phyloP scores from a whole-genome alignment of 257 asterid species.

The Solanum pennellii region DNA sequence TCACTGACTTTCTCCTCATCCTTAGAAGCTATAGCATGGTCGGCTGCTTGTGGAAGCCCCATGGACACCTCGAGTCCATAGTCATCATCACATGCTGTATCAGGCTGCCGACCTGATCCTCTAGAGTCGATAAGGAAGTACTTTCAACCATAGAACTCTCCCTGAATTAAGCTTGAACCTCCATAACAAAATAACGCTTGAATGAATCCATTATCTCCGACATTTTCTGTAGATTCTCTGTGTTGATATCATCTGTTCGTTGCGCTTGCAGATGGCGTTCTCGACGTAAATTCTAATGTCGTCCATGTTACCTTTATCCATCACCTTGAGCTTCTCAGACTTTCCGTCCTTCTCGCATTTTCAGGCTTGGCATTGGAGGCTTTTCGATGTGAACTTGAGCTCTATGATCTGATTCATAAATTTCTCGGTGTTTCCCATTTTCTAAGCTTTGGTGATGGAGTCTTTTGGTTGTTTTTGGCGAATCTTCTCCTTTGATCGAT shows the following conservation, averaged over 20 bases:
- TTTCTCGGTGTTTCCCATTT: constrained; percentile 81
- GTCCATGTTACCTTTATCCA: constrained; percentile 86
- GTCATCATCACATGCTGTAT: too few relatives aligned
- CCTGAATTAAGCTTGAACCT: too few relatives aligned
- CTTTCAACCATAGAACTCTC: too few relatives aligned
- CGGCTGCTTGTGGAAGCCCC: too few relatives aligned
- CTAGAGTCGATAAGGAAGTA: too few relatives aligned
- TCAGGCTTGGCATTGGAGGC: constrained; percentile 72
- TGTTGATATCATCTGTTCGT: constrained; percentile 78
- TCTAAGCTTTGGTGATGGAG: not conserved
- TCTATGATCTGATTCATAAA: constrained; percentile 90
- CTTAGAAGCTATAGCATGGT: too few relatives aligned
- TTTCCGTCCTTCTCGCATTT: constrained; percentile 96
- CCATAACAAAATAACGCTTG: too few relatives aligned
- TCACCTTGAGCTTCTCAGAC: constrained; percentile 78
- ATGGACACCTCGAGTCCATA: too few relatives aligned
- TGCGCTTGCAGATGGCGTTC: constrained; percentile 58
- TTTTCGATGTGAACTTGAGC: constrained; percentile 75
- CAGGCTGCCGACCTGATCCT: too few relatives aligned
- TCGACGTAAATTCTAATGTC: constrained; percentile 67
- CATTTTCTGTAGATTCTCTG: constrained; percentile 48
- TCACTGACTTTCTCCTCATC: too few relatives aligned
- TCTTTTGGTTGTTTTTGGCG: not conserved
- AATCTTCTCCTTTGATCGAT: not conserved
- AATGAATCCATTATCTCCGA: too few relatives aligned